Percentiles rank a stretch among this genome's conserved stretches.
phyloP scores from a whole-genome alignment of 2,329 filamentous ascomycete species.

The Trichoderma simmonsii region DNA sequence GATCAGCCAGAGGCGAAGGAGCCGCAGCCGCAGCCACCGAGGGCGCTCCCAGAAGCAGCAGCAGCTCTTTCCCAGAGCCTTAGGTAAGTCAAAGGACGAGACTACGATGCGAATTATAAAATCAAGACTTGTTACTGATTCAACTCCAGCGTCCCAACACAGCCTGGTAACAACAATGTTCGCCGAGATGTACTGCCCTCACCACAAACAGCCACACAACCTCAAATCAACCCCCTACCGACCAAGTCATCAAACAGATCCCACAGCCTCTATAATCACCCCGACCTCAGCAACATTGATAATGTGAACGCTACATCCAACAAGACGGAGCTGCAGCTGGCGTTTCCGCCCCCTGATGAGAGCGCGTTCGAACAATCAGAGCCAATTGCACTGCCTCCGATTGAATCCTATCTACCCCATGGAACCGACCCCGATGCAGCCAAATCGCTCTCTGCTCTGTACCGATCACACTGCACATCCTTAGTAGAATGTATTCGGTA shows the following conservation, averaged over 20 bases:
- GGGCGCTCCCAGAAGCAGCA: conserved; percentile 47
- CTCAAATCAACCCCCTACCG: conserved; percentile 18
- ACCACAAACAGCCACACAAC: conserved; percentile 28
- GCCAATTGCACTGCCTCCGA: conserved; percentile 76
- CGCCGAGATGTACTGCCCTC: conserved; percentile 29
- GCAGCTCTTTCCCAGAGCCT: conserved; percentile 47
- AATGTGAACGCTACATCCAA: conserved; percentile 54
- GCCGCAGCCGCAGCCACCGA: conserved; percentile 43
- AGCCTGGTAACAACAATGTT: conserved; percentile 29
- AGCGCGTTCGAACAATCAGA: conserved; percentile 58
- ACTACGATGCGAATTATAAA: neutral
- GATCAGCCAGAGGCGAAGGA: conserved; percentile 51
- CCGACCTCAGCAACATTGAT: conserved; percentile 54
- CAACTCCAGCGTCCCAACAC: conserved; percentile 30
- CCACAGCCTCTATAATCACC: conserved; percentile 58
- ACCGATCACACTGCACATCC: conserved; percentile 91
- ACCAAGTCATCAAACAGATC: conserved; percentile 25
- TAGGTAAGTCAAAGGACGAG: conserved; percentile 38
- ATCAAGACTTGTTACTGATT: neutral
- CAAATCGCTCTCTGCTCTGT: conserved; percentile 79
- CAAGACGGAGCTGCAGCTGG: conserved; percentile 58
- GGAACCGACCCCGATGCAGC: conserved; percentile 86
- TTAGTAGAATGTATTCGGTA: conserved; percentile 93
- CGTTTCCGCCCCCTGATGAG: conserved; percentile 58
- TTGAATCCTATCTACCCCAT: conserved; percentile 73